Evolutionary conservation across 73 alveolate species (phyloP).

Genomic region (Stentor coeruleus): DNA sequence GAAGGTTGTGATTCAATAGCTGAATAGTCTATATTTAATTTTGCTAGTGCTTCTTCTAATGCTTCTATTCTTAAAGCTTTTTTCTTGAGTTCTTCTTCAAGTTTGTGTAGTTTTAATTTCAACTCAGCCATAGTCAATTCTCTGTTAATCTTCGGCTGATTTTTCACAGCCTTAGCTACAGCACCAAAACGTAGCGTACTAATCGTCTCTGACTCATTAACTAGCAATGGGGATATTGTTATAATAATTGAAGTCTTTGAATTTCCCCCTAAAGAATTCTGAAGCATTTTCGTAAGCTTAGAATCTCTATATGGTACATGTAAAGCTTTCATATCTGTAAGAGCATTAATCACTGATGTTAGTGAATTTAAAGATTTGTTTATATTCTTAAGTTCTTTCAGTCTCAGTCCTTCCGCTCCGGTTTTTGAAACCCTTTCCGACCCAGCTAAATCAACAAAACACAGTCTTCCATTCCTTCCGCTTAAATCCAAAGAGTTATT

Average conservation of each 20-base stretch:
- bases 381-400: constrained; percentile 55
- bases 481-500: background rate
- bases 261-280: constrained; percentile 87
- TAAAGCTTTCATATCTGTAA: constrained; percentile 37
- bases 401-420: constrained; percentile 44
- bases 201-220: constrained; percentile 62
- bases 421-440: constrained; percentile 51
- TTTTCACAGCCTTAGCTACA: constrained; percentile 70
- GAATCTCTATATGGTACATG: constrained; percentile 75
- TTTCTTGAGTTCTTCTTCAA: constrained; percentile 20
- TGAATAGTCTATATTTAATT: constrained; percentile 71
- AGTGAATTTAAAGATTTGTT: constrained; percentile 45
- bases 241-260: constrained; percentile 80
- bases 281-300: constrained; percentile 68
- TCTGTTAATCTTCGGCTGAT: constrained; percentile 6
- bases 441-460: constrained; percentile 84
- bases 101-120: background rate
- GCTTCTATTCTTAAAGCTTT: background rate
- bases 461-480: constrained; percentile 33
- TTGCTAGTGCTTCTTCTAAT: constrained; percentile 88
- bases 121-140: constrained; percentile 10
- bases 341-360: constrained; percentile 44
- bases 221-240: constrained; percentile 57
- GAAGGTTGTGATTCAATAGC: constrained; percentile 61
- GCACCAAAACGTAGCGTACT: constrained; percentile 70